A percentile compares a stretch with the other conserved stretches of the same genome.
Evolutionary conservation across 2,329 filamentous ascomycete species (phyloP).

Genomic region (Gliomastix tumulicola): DNA sequence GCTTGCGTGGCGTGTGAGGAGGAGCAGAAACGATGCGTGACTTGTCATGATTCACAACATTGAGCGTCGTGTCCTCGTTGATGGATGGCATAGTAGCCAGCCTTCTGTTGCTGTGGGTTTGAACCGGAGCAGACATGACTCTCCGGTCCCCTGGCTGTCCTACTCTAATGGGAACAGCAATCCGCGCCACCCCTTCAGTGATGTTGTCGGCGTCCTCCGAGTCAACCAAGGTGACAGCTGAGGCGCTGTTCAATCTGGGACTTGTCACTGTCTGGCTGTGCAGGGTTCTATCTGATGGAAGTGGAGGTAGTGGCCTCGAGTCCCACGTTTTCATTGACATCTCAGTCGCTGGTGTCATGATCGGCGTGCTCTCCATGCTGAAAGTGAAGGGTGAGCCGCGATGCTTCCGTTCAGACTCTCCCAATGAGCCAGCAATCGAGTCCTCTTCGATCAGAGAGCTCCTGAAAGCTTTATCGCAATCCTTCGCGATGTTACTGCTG

Average conservation of each 20-base stretch:
- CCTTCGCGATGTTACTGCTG: slow-evolving; percentile 77
- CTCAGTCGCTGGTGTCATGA: slow-evolving; percentile 17
- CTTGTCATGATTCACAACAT: slow-evolving; percentile 21
- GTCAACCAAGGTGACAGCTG: too few species aligned
- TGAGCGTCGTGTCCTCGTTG: slow-evolving; percentile 27
- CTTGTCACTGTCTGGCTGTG: not conserved
- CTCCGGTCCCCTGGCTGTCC: slow-evolving; percentile 33
- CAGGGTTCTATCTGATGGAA: slow-evolving; percentile 20
- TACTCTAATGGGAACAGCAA: slow-evolving; percentile 21
- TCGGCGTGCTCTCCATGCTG: slow-evolving; percentile 23
- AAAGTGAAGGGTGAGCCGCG: slow-evolving; percentile 34
- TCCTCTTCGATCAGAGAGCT: slow-evolving; percentile 43
- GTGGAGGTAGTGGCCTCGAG: slow-evolving; percentile 42
- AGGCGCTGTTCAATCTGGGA: not conserved
- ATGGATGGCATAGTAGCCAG: slow-evolving; percentile 39
- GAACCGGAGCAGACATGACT: slow-evolving; percentile 42
- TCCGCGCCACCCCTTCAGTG: slow-evolving; percentile 15
- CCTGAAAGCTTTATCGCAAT: slow-evolving; percentile 90
- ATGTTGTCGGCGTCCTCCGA: slow-evolving; percentile 11
- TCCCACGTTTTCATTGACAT: slow-evolving; percentile 31
- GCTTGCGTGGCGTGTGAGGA: slow-evolving; percentile 22
- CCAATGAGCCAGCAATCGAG: slow-evolving; percentile 23
- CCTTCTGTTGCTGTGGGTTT: slow-evolving; percentile 29
- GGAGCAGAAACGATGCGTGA: slow-evolving; percentile 40
- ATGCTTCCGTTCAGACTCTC: slow-evolving; percentile 19